These are phyloP conservation scores for Polyporus tsugae DNA, from an alignment of 1,284 basidiomycete species.

Conservation along the genomic window DNA sequence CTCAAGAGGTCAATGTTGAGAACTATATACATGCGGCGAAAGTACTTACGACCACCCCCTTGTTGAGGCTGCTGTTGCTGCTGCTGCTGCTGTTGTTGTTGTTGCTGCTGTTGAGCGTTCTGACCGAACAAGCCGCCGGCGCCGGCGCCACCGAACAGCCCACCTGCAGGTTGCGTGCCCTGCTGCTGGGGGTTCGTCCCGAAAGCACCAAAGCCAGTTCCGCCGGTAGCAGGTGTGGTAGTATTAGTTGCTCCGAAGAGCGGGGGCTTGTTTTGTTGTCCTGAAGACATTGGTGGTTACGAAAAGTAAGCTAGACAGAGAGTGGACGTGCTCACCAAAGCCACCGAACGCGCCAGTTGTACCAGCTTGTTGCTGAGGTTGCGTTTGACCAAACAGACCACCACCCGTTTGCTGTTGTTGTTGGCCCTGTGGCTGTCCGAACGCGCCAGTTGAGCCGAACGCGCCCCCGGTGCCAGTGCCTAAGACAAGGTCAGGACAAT, in stretches of 20 bases:
- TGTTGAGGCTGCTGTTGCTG: constrained; percentile 23
- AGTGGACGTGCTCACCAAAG: constrained; percentile 45
- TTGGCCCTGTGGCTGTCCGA: constrained; percentile 44
- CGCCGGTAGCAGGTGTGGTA: constrained; percentile 30
- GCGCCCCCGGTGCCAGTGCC: constrained; percentile 30
- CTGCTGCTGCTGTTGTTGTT: constrained; percentile 29
- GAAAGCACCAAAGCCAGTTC: constrained; percentile 43
- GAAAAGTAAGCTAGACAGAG: background rate
- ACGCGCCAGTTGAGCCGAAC: constrained; percentile 48
- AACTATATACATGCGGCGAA: background rate
- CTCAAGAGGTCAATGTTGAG: background rate
- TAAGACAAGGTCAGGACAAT: constrained; percentile 26
- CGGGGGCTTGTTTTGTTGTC: constrained; percentile 50
- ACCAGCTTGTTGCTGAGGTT: constrained; percentile 44
- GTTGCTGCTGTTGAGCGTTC: constrained; percentile 36
- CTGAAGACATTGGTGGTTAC: constrained; percentile 6
- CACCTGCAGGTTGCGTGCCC: constrained; percentile 40
- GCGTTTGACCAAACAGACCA: constrained; percentile 52
- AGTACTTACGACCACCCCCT: constrained; percentile 34
- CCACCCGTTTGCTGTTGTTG: constrained; percentile 12
- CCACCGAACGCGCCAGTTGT: constrained; percentile 48
- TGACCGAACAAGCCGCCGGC: constrained; percentile 50
- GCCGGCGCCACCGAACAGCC: constrained; percentile 47
- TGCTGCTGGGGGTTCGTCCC: constrained; percentile 40
- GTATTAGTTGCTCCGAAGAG: constrained; percentile 39